Base-by-base conservation (phyloP, 1,284 basidiomycete genomes). In the Pseudozyma sp. region DNA sequence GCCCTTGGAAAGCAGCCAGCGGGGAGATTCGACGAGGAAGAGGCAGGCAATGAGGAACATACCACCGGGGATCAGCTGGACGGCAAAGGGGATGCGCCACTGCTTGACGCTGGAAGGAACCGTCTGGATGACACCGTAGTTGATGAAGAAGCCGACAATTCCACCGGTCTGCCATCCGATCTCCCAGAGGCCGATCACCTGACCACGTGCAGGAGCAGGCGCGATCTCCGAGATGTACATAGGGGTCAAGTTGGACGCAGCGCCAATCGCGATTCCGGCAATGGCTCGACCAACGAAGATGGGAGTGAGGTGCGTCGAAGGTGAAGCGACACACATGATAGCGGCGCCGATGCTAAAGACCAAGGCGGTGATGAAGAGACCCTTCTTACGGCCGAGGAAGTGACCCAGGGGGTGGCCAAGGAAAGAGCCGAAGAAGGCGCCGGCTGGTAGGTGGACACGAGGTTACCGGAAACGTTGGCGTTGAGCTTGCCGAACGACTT, bases 1-100 rank as follows among this genome's bases (percentile, higher is more conserved):
- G 14, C 87, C 86, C 64, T 87, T 87, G 74, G 88, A 87, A 34
- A 89, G 87, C 30, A 90, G 85, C 88, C 89, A 90, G 7, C 90
- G 87, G 2, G 89, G 89, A 2, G 89, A 89, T 68, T 90, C 90
- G 14, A 87, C 87, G 68, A 89, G 78, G 75, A 88, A 87, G 35
- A 87, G 59, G n/a, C 68, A 67, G n/a, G 85, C 86, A 37, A 81
- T 58, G 7, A 79, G 45, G 42, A 81, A 78, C 46, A 84, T 56
- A 10, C 87, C 87, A 11, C 87, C 88, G 1, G 88, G 88, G 42
- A 88, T 85, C 45, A 89, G 84, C 72, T 89, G 88, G 10, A 89
- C 82, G 2, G 86, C 87, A 67, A 88, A 86, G 3, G 88, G 87
- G 61, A 88, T 86, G 11, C 86, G 77, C 87, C 87, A 89, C 69